phyloP scores from a whole-genome alignment of 345 rosid genomes.

The Euphorbia lathyris region DNA sequence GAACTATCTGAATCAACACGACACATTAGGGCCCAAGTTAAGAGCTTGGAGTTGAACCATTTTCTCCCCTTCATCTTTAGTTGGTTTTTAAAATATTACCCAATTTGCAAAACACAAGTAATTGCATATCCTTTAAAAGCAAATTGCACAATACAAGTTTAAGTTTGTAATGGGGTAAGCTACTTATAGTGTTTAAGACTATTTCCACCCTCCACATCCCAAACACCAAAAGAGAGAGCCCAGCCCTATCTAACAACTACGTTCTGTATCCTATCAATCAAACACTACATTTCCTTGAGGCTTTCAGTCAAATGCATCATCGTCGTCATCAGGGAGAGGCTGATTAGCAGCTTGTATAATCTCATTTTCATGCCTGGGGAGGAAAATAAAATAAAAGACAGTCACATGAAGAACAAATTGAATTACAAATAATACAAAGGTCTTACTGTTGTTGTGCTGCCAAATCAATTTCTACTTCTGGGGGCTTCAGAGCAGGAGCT shows the following conservation, averaged over 20 bases:
- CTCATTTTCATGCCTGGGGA: slow-evolving; percentile 74
- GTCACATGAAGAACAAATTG: background rate
- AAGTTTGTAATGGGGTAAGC: too few species aligned
- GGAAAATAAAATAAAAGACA: too few species aligned
- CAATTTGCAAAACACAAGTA: too few species aligned
- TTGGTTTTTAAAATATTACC: too few species aligned
- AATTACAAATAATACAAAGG: background rate
- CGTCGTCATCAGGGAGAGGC: slow-evolving; percentile 78
- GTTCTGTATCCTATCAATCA: background rate
- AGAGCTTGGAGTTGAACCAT: too few species aligned
- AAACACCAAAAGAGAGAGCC: background rate
- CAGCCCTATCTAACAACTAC: background rate
- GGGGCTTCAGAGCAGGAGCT: slow-evolving; percentile 86
- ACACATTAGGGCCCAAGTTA: too few species aligned
- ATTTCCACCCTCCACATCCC: background rate
- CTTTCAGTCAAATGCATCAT: slow-evolving; percentile 58
- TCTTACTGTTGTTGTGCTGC: slow-evolving; percentile 85
- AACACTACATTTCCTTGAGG: background rate
- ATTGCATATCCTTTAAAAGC: too few species aligned
- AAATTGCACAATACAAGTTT: too few species aligned
- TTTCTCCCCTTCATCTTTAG: too few species aligned
- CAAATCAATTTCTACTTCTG: slow-evolving; percentile 77
- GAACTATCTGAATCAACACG: too few species aligned
- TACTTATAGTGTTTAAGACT: too few species aligned
- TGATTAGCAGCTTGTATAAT: slow-evolving; percentile 66